These are phyloP conservation scores for Beauveria sp. DNA, from an alignment of 2,329 filamentous ascomycete species.

Conservation along the genomic window DNA sequence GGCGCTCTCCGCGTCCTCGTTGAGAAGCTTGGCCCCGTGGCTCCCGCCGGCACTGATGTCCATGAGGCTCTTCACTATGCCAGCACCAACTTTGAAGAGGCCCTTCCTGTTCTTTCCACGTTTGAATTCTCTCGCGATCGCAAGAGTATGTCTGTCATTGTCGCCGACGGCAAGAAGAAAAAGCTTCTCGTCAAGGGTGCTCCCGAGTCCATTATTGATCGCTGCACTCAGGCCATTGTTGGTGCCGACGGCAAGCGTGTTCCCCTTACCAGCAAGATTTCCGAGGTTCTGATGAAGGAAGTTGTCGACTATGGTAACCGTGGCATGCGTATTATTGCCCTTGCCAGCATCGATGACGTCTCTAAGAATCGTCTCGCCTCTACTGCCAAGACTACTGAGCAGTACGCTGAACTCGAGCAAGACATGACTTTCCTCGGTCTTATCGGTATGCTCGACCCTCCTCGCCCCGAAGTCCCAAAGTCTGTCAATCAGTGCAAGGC, in stretches of 20 bases:
- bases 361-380: constrained; percentile 60
- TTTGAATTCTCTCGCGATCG: constrained; percentile 97
- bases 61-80: constrained; percentile 68
- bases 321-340: constrained; percentile 88
- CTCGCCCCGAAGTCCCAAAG: constrained; percentile 78
- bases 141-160: constrained; percentile 98
- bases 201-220: constrained; percentile 87
- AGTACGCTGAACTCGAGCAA: constrained; percentile 85
- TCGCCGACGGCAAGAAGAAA: constrained; percentile 60
- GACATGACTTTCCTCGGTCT: constrained; percentile 91
- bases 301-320: constrained; percentile 85
- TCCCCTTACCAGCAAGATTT: constrained; percentile 60
- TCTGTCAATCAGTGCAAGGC: constrained; percentile 86
- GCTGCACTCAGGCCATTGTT: constrained; percentile 75
- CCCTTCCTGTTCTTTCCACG: constrained; percentile 68
- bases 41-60: constrained; percentile 45
- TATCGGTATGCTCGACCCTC: constrained; percentile 93
- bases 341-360: constrained; percentile 77
- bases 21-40: constrained; percentile 87
- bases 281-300: constrained; percentile 65
- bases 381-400: constrained; percentile 70
- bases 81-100: constrained; percentile 76
- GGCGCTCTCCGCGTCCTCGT: constrained; percentile 83
- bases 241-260: constrained; percentile 74
- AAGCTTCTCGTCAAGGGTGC: constrained; percentile 94